Base-by-base conservation (phyloP, 164 flowering plant genomes). In the Vitis labrusca region DNA sequence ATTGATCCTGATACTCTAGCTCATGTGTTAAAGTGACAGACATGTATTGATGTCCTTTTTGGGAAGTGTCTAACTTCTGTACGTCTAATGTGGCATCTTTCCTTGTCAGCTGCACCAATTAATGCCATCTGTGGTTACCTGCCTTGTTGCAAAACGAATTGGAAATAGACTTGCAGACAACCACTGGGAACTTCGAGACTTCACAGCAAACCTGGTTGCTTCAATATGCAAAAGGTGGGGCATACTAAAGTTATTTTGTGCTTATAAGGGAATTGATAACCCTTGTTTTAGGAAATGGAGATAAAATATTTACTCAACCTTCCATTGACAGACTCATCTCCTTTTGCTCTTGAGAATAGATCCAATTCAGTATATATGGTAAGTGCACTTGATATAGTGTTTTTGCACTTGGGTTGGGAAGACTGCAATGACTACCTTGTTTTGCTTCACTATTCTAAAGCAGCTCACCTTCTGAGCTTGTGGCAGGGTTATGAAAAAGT, bases 101-200 rank as follows among this genome's bases (percentile, higher is more conserved):
- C 68, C 50, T 70, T 67, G 48, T 63, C 90, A 95, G 99, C 85
- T 93, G 60, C 98, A 95, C 73, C 97, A 96, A 66, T 70, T 96
- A 85, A 93, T 96, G 98, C 99, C 97, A 56, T 85, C 97, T 70
- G 85, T 96, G 6, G 82, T 93, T 54, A 96, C 99, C 55, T 96
- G 99, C 86, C 86, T 93, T 74, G 97, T 96, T 74, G 93, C 93
- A 10, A 96, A 81, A 81, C 85, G 89, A 78, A 77, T 96, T 71
- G 97, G 97, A 15, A 85, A 81, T 76, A 88, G 85, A 62, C 65
- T 88, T 68, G 79, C 92, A 2, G 98, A 96, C 78, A 89, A 89
- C 76, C 99, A 96, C 73, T 91, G 97, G 99, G 94, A 90, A 74
- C 96, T 93, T 57, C 82, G 99, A 77, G 82, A 91, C 77, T 93